Evolutionary conservation across 2,329 filamentous ascomycete genomes (phyloP), one percentile per base, ranked within the genome.

Genomic region (Pseudogymnoascus sp.): DNA sequence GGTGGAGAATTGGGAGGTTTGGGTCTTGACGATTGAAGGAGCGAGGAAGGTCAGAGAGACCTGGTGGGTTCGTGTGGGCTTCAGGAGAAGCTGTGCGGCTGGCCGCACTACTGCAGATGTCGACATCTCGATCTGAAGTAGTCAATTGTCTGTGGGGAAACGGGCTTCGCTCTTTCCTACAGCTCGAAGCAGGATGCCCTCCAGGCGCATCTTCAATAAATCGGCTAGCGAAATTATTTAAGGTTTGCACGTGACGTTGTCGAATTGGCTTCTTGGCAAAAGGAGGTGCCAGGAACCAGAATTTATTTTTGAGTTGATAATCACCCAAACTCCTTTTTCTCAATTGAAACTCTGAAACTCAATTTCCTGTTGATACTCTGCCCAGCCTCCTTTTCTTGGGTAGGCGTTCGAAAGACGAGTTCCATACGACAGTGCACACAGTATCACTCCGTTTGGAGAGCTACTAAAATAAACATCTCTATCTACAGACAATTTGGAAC

Each of bases 1-100:
- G 59, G 67, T 72, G 21, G 72, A 73, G 66, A 75, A 74, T 58
- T 68, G 55, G 60, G 69, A 66, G 61, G 61, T 66, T 66, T 72
- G 71, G 17, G 39, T 61, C 38, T 65, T 63, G 58, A 62, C 39
- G 41, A 71, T 62, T 38, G 69, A 69, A 0, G 73, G 71, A 8
- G 73, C 65, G 60, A 74, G 72, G 66, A 74, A 74, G 5, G 64
- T 64, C 13, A 70, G 69, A 4, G 68, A 68, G 21, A 63, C 63
- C 31, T 68, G 63, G 25, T 61, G 44, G n/a, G 58, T 29, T 41
- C 64, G 63, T 38, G 59, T 55, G 66, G 21, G 66, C 29, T 41
- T 63, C 62, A 29, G 69, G 33, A 13, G 71, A 62, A 36, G 58
- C 38, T 61, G 59, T 35, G 38, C 61, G n/a, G 63, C 63, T 38